Conservation (phyloP, 768 basidiomycete genomes). For the Plicaturopsis crispa region DNA sequence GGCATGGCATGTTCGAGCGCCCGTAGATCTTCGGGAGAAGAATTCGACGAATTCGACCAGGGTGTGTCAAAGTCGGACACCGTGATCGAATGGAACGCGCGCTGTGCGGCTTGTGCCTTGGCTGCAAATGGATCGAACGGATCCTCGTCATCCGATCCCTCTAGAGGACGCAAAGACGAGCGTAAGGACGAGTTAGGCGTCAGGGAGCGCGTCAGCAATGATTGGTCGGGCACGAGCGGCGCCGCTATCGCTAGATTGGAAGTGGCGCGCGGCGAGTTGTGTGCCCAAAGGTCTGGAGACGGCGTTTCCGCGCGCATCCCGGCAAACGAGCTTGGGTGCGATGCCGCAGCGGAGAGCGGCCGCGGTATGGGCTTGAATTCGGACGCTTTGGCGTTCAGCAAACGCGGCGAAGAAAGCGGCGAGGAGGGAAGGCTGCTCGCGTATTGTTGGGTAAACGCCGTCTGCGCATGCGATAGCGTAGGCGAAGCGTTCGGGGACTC, state of each 20-base stretch:
- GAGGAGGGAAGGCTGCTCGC: slow-evolving; percentile 81
- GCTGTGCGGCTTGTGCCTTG: slow-evolving; percentile 30
- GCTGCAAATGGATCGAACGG: slow-evolving; percentile 74
- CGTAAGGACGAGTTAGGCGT: slow-evolving; percentile 68
- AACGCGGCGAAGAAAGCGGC: slow-evolving; percentile 75
- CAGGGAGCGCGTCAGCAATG: slow-evolving; percentile 39
- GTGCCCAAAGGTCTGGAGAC: slow-evolving; percentile 89
- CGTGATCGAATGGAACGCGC: slow-evolving; percentile 55
- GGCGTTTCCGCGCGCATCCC: slow-evolving; percentile 65
- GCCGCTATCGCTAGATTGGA: slow-evolving; percentile 91
- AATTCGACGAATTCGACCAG: slow-evolving; percentile 46
- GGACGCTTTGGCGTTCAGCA: slow-evolving; percentile 83
- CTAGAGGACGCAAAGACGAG: slow-evolving; percentile 50
- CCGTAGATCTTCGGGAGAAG: slow-evolving; percentile 45
- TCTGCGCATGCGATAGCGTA: slow-evolving; percentile 47
- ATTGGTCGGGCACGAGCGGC: slow-evolving; percentile 73
- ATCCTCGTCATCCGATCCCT: slow-evolving; percentile 64
- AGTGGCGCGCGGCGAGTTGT: slow-evolving; percentile 55
- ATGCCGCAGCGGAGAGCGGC: slow-evolving; percentile 69
- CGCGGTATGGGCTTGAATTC: slow-evolving; percentile 84
- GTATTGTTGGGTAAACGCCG: slow-evolving; percentile 52
- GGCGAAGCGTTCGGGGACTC: slow-evolving; percentile 64
- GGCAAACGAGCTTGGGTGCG: slow-evolving; percentile 43
- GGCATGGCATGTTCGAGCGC: slow-evolving; percentile 20
- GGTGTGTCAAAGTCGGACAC: slow-evolving; percentile 56